phyloP scores from a whole-genome alignment of 192 early-diverging fungal species.

The Blastocladiella britannica region DNA sequence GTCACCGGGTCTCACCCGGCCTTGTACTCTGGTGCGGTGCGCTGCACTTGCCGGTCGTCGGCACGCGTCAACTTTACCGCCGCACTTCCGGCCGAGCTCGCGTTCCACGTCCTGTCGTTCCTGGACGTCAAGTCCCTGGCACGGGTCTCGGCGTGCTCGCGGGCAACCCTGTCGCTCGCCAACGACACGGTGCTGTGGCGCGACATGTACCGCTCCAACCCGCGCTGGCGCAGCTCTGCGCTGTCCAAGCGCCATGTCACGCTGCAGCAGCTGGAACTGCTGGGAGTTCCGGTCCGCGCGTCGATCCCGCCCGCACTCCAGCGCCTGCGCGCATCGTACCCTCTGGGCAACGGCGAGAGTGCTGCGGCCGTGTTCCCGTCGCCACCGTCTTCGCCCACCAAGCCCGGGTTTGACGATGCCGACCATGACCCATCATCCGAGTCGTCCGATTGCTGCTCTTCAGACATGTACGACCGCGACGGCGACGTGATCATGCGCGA shows the following conservation, averaged over 20 bases:
- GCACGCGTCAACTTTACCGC: neutral
- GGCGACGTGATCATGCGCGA: constrained; percentile 7
- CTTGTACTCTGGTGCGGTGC: neutral
- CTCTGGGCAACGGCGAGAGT: neutral
- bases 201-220: constrained; percentile 27
- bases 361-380: neutral
- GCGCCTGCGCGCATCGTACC: neutral
- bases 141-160: constrained; percentile 36
- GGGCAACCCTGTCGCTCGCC: constrained; percentile 40
- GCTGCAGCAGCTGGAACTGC: constrained; percentile 7
- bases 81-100: constrained; percentile 49
- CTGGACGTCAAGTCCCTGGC: constrained; percentile 37
- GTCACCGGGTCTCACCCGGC: neutral
- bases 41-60: neutral
- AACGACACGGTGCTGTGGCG: constrained; percentile 57
- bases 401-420: neutral
- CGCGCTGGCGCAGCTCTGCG: constrained; percentile 25
- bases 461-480: constrained; percentile 3
- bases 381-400: neutral
- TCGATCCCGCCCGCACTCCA: neutral
- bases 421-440: too few species aligned
- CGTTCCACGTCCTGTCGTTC: constrained; percentile 38
- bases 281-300: constrained; percentile 5
- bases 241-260: constrained; percentile 16
- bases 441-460: neutral